Conservation (phyloP, 1,284 basidiomycete genomes). For the Coriolopsis trogii region DNA sequence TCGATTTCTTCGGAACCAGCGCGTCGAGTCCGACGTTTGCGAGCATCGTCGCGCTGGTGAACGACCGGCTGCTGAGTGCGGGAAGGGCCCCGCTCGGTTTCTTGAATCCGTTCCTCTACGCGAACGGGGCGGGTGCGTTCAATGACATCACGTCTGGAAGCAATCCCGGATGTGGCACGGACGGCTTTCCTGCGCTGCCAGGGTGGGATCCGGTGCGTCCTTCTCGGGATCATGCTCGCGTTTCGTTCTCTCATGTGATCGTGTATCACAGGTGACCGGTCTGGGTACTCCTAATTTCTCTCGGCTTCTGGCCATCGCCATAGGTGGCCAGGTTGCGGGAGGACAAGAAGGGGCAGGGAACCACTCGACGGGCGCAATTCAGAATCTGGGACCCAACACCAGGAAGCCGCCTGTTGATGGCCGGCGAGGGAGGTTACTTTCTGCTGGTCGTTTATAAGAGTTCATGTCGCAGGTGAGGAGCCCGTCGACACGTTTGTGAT, state of each 20-base stretch:
- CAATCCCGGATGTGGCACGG: constrained; percentile 36
- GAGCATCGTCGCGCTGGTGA: constrained; percentile 61
- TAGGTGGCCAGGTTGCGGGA: too few species aligned
- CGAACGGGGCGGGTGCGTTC: constrained; percentile 35
- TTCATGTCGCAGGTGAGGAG: too few species aligned
- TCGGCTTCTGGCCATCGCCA: too few species aligned
- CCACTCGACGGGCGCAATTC: too few species aligned
- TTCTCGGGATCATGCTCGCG: too few species aligned
- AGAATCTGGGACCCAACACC: too few species aligned
- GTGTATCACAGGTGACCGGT: constrained; percentile 55
- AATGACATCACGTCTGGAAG: constrained; percentile 27
- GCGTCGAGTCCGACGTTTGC: too few species aligned
- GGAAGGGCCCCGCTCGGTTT: constrained; percentile 58
- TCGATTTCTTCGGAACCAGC: constrained; percentile 47
- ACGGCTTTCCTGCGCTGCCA: constrained; percentile 35
- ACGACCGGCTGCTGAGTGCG: constrained; percentile 56
- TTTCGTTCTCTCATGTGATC: background rate
- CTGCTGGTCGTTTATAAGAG: too few species aligned
- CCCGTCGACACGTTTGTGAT: too few species aligned
- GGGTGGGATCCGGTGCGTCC: constrained; percentile 41
- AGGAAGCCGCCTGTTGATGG: too few species aligned
- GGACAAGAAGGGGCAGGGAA: too few species aligned
- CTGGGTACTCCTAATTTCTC: constrained; percentile 66
- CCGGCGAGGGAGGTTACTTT: too few species aligned
- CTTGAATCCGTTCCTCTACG: constrained; percentile 57